A percentile compares a stretch with the other conserved stretches of the same genome.
phyloP scores from a whole-genome alignment of 106 monocot species.

The Chionographis japonica region DNA sequence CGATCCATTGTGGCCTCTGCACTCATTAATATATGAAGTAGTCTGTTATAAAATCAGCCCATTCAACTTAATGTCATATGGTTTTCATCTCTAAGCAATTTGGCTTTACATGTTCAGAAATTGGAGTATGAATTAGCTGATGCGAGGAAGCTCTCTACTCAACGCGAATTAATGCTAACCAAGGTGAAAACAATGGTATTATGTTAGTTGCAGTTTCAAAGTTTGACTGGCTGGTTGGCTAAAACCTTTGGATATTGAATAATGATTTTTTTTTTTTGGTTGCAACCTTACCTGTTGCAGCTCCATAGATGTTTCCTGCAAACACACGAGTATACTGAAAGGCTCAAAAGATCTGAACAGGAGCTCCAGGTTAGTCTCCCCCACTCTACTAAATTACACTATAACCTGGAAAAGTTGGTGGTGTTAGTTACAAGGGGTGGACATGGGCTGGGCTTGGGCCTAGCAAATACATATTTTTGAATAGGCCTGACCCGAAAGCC shows the following conservation, averaged over 20 bases:
- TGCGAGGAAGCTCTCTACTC: constrained; percentile 63
- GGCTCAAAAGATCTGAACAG: constrained; percentile 52
- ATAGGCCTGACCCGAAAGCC: too few species aligned
- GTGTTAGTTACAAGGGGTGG: too few species aligned
- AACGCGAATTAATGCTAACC: constrained; percentile 37
- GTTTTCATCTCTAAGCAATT: not conserved
- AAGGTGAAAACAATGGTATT: constrained; percentile 33
- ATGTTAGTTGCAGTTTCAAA: too few species aligned
- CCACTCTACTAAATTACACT: not conserved
- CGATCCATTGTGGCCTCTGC: too few species aligned
- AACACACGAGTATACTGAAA: constrained; percentile 51
- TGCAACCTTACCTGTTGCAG: constrained; percentile 20
- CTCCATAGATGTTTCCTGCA: constrained; percentile 50
- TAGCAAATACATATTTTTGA: too few species aligned
- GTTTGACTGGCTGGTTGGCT: too few species aligned
- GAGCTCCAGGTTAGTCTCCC: constrained; percentile 58
- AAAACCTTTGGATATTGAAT: too few species aligned
- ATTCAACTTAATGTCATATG: not conserved
- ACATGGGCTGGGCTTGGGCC: too few species aligned
- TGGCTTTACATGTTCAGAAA: constrained; percentile 39
- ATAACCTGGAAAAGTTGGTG: too few species aligned
- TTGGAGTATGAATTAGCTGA: constrained; percentile 57
- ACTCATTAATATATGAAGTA: too few species aligned
- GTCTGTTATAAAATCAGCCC: not conserved
- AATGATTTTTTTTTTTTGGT: not conserved